Base-by-base conservation (phyloP, 768 basidiomycete species). In the Lyophyllum shimeji region DNA sequence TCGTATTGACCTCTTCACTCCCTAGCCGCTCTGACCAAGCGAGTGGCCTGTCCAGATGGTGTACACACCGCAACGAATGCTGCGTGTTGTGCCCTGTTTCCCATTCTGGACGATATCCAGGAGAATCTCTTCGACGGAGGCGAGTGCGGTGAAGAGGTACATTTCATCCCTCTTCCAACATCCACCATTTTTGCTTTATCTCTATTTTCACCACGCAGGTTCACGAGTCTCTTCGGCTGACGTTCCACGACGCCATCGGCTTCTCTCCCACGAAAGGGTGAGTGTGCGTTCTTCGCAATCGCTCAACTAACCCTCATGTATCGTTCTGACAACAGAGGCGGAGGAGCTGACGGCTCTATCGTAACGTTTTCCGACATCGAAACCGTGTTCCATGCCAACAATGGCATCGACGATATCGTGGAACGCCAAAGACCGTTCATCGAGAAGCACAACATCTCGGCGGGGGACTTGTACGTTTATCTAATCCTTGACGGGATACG, bases 291-390 rank as follows among this genome's bases (percentile, higher is more conserved):
- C 40, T 1, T 11, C 7, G 17, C 6, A 18, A 18, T 42, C n/a
- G 40, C 17, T 3, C 11, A 42, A 18, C 7, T 6, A 23, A 12
- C 24, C 7, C 34, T 42, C 2, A 40, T 8, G 2, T 2, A 33
- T 42, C 44, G 27, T 54, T 50, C 33, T 34, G 15, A 20, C 25
- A 39, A n/a, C 48, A 76, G 74, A 52, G 73, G 75, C 52, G 75
- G 76, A 61, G 76, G 76, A 18, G 74, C 76, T 44, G 81, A 83
- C 55, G 82, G 80, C 25, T 82, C 80, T 3, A 75, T 82, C 57
- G 71, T 80, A 56, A 66, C 69, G 1, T 82, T 83, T 67, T 60
- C 65, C 21, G 67, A 72, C 8, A 71, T 74, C 34, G 82, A 82
- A 61, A 66, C 72, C 20, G 54, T 60, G 7, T 82, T 76, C 7